Conservation (phyloP, 1,284 basidiomycete species). For the Sporisorium scitamineum region DNA sequence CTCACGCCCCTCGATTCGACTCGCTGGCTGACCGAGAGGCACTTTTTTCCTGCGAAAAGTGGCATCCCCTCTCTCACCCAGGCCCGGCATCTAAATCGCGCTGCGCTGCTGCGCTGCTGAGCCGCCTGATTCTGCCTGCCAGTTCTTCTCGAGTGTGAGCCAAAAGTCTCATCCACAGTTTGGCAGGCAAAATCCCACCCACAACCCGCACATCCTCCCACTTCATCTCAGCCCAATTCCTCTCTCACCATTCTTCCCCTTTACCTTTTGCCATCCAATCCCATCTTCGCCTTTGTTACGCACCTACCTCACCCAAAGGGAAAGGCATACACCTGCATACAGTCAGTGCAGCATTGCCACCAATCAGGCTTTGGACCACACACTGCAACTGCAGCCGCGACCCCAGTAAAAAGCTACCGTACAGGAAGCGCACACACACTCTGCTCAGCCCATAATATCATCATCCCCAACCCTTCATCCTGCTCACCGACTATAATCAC, state of each 20-base stretch:
- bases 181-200: not conserved
- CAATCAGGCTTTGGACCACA: slow-evolving; percentile 18
- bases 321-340: slow-evolving; percentile 20
- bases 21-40: not conserved
- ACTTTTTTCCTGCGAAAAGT: not conserved
- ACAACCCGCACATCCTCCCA: not conserved
- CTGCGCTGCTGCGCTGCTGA: slow-evolving; percentile 4
- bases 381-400: slow-evolving; percentile 6
- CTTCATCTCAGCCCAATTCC: not conserved
- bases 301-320: slow-evolving; percentile 19
- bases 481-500: slow-evolving; percentile 33
- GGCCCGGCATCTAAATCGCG: slow-evolving; percentile 4
- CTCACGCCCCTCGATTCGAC: too few relatives aligned
- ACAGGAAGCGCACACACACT: slow-evolving; percentile 27
- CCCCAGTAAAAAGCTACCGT: slow-evolving; percentile 43
- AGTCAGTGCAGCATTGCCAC: slow-evolving; percentile 33
- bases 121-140: not conserved
- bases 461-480: not conserved
- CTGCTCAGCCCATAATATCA: slow-evolving; percentile 19
- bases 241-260: not conserved
- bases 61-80: slow-evolving; percentile 1
- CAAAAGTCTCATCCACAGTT: not conserved
- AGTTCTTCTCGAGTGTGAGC: slow-evolving; percentile 2
- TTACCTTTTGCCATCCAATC: not conserved
- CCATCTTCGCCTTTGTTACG: slow-evolving; percentile 6